These are phyloP conservation scores for Ophiognomonia clavigignenti-juglandacearum DNA, from an alignment of 2,329 filamentous ascomycete species.

Conservation along the genomic window DNA sequence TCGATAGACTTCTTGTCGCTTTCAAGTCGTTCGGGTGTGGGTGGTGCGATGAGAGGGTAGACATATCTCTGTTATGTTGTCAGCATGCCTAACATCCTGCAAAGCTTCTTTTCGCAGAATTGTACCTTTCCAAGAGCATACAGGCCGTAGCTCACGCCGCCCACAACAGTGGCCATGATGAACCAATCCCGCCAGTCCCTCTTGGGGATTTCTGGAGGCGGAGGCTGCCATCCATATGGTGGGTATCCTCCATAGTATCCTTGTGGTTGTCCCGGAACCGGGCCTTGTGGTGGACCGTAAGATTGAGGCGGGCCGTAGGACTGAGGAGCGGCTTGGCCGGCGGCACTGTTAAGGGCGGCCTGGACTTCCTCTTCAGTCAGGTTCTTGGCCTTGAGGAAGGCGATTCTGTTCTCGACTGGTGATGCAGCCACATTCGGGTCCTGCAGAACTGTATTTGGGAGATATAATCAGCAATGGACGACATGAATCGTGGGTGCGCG, in stretches of 20 bases:
- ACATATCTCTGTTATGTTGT: constrained; percentile 67
- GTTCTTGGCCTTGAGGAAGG: constrained; percentile 95
- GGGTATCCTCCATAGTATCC: constrained; percentile 42
- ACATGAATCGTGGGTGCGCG: neutral
- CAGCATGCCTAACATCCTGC: neutral
- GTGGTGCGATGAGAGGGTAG: constrained; percentile 83
- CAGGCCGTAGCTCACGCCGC: constrained; percentile 82
- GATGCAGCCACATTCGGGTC: constrained; percentile 88
- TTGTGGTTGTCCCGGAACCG: constrained; percentile 38
- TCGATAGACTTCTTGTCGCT: constrained; percentile 92
- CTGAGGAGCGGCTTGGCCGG: constrained; percentile 47
- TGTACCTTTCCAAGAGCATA: constrained; percentile 80
- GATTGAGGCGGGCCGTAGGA: constrained; percentile 30
- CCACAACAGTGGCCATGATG: constrained; percentile 95
- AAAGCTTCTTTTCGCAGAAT: neutral
- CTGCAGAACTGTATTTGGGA: constrained; percentile 68
- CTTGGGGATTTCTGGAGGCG: constrained; percentile 57
- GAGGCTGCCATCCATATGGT: constrained; percentile 52
- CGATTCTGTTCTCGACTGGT: constrained; percentile 86
- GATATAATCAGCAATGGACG: constrained; percentile 1
- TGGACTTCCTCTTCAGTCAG: constrained; percentile 95
- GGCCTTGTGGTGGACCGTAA: constrained; percentile 31
- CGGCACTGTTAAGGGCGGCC: constrained; percentile 70
- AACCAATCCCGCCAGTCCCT: constrained; percentile 99
- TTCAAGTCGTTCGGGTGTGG: constrained; percentile 88